phyloP scores from a whole-genome alignment of 495 filamentous ascomycete genomes.

The Xylaria flabelliformis region DNA sequence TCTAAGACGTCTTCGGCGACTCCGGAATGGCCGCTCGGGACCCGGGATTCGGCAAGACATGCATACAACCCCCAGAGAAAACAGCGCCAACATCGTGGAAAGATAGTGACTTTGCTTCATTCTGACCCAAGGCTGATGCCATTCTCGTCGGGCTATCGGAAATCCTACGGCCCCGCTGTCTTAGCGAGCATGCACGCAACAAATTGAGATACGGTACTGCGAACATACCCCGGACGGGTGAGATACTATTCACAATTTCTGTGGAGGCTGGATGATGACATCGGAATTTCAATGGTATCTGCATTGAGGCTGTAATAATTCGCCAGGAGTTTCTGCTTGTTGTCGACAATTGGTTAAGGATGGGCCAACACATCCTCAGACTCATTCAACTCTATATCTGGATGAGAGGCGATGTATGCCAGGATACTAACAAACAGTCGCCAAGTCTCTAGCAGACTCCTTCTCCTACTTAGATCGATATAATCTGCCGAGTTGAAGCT shows the following conservation, averaged over 20 bases:
- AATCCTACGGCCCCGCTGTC: background rate
- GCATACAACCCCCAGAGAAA: background rate
- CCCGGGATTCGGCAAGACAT: conserved; percentile 18
- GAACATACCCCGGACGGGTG: background rate
- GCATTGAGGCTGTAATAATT: background rate
- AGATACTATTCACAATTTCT: background rate
- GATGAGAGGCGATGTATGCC: background rate
- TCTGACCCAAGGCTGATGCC: background rate
- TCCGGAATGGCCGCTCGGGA: conserved; percentile 12
- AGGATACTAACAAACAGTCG: background rate
- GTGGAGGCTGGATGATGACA: background rate
- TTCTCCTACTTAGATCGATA: background rate
- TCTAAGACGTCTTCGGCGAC: conserved; percentile 12
- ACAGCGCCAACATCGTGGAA: background rate
- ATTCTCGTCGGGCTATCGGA: background rate
- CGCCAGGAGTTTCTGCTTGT: background rate
- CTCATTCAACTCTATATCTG: too few species aligned
- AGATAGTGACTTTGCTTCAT: background rate
- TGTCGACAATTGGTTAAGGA: background rate
- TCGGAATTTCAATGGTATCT: background rate
- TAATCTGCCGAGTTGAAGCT: background rate
- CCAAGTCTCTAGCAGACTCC: background rate
- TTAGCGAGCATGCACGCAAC: background rate
- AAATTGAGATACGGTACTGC: background rate
- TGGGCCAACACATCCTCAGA: background rate